Base-by-base conservation (phyloP, 1,139 yeast genomes). In the Candida sanyaensis region DNA sequence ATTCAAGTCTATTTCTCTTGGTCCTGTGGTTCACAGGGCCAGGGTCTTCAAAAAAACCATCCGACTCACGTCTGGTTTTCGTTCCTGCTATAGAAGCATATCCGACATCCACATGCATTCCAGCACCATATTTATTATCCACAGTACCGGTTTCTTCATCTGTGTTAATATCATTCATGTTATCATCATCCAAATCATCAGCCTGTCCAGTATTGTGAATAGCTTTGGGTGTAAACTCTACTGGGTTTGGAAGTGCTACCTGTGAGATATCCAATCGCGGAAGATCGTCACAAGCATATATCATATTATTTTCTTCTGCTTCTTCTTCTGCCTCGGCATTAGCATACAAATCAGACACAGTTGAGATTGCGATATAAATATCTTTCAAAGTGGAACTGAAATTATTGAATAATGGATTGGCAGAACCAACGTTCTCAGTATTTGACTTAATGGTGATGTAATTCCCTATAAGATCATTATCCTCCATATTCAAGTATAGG, bases 101-200 rank as follows among this genome's bases (percentile, higher is more conserved):
- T 21, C 76, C 78, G n/a, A 75, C 64, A 45, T 73, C 75, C 24
- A 75, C 77, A 47, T 68, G 57, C 80, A 75, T 75, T 1, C 77
- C 79, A 1, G 79, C 79, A 13, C 57, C 68, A 4, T 23, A 36
- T 24, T 36, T 36, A 24, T 10, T 13, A 24, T 24, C 39, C 55
- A 55, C 61, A 3, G 52, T 58, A 1, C 50, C 53, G 2, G 45
- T 53, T 5, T 54, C 54, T 5, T 52, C 52, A 10, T 54, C 63
- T 5, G 55, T 56, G 5, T 56, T 71, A 31, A 67, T 55, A 33
- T 32, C 31, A 41, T 41, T 17, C 31, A 41, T 41, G 10, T 24
- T 27, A 36, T 41, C 23, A 51, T 69, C 78, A 52, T 72, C 78
- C 36, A 69, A 58, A 53, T 70, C 78, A 54, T 73, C 78, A 5